Evolutionary conservation across 2,329 filamentous ascomycete genomes (phyloP), one percentile per base, ranked within the genome.

Genomic region (Trichoderma gracile): DNA sequence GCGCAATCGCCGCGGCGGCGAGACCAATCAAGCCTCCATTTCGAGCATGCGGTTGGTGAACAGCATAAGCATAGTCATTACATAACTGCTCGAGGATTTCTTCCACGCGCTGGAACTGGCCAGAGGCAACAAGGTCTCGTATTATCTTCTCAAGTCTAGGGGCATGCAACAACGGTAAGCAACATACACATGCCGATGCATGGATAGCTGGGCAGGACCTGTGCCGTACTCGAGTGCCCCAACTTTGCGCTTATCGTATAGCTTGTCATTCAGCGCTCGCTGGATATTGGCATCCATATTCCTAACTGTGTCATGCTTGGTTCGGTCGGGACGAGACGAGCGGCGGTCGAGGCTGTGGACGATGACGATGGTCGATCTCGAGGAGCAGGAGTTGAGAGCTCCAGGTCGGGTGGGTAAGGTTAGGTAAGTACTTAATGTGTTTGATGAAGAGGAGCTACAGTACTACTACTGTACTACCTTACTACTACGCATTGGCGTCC

Each of bases 231-330:
- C 95, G 65, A 99, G 86, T 71, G 96, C 95, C 69, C 95, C 95
- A 73, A 93, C 89, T 79, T 99, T 99, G 75, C 96, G 88, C 82
- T 96, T 97, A 76, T 99, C 95, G 78, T 99, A 99, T 75, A 98
- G 89, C 86, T 97, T 99, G 80, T 99, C 95, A 76, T 96, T 96
- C 75, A 99, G 84, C 70, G 93, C 86, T 71, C 94, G 91, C 78
- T 96, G 92, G 75, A 97, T 92, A 75, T 88, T 89, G 73, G 86
- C 83, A 81, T 98, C 94, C 93, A 98, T 97, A 72, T 42, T 56
- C 43, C 46, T 40, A 53, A 47, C 38, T 59, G 45, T 43, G 25
- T 63, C 43, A 59, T 64, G 56, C 53, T 54, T 59, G 49, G 19
- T 38, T 45, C 46, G 42, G 58, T 33, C 43, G 49, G 25, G 33